Percentiles rank a stretch among this genome's conserved stretches.
Conservation (phyloP, 495 filamentous ascomycete species). For the Penicillium angulare region DNA sequence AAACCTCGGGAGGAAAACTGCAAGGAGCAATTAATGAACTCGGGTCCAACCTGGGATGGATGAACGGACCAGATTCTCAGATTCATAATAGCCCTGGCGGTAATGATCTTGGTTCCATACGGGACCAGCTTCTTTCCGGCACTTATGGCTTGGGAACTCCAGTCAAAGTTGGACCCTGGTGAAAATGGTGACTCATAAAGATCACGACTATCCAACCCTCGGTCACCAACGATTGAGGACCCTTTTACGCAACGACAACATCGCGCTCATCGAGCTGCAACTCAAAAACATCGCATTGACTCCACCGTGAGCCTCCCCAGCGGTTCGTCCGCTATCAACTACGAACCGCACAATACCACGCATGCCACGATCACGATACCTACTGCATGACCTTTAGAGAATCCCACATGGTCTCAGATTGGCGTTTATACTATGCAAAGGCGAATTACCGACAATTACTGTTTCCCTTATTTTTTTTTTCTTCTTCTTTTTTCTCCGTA, state of each 20-base stretch:
- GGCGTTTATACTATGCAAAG: slow-evolving; percentile 47
- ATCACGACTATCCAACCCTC: neutral
- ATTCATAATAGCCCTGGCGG: slow-evolving; percentile 39
- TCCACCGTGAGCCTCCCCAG: slow-evolving; percentile 15
- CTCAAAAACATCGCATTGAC: slow-evolving; percentile 9
- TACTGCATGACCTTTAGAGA: slow-evolving; percentile 48
- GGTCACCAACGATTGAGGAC: neutral
- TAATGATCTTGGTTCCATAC: slow-evolving; percentile 62
- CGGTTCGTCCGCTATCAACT: slow-evolving; percentile 24
- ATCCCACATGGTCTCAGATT: slow-evolving; percentile 37
- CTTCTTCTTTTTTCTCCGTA: slow-evolving; percentile 12
- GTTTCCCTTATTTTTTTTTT: slow-evolving; percentile 19
- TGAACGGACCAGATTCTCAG: slow-evolving; percentile 55
- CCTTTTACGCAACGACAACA: slow-evolving; percentile 5
- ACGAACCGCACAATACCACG: slow-evolving; percentile 34
- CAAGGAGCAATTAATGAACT: slow-evolving; percentile 78
- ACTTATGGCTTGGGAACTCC: slow-evolving; percentile 68
- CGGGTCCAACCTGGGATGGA: slow-evolving; percentile 72
- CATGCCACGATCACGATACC: slow-evolving; percentile 50
- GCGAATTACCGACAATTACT: slow-evolving; percentile 24
- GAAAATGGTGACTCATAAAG: slow-evolving; percentile 16
- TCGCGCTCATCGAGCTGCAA: slow-evolving; percentile 2
- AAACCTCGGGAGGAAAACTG: slow-evolving; percentile 78
- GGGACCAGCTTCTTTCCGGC: slow-evolving; percentile 76
- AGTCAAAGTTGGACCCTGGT: slow-evolving; percentile 75